Evolutionary conservation across 2,329 filamentous ascomycete genomes (phyloP).

Genomic region (Colletotrichum siamense): DNA sequence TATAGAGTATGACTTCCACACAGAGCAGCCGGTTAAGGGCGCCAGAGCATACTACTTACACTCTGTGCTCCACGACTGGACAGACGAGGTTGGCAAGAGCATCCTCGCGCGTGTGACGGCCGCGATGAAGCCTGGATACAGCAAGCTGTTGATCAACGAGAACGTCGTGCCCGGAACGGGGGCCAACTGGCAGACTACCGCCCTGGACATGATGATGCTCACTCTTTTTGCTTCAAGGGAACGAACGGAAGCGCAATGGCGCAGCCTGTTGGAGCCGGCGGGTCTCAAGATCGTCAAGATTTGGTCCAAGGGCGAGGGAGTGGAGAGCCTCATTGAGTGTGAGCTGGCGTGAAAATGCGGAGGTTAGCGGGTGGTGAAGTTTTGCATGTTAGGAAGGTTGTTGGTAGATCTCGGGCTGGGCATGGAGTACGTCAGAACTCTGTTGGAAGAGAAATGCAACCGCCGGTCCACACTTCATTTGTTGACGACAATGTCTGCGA

Average conservation of each 20-base stretch:
- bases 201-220: slow-evolving; percentile 25
- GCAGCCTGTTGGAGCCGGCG: not conserved
- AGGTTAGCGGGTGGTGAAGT: not conserved
- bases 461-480: not conserved
- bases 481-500: not conserved
- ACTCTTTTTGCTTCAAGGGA: slow-evolving; percentile 22
- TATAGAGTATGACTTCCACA: slow-evolving; percentile 32
- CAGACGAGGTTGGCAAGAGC: slow-evolving; percentile 13
- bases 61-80: slow-evolving; percentile 24
- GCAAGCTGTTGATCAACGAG: slow-evolving; percentile 23
- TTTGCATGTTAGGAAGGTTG: not conserved
- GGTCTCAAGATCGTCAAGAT: slow-evolving; percentile 3
- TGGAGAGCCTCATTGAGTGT: slow-evolving; percentile 2
- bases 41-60: slow-evolving; percentile 22
- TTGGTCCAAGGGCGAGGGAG: not conserved
- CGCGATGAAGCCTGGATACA: slow-evolving; percentile 22
- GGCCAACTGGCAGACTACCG: slow-evolving; percentile 7
- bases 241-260: slow-evolving; percentile 24
- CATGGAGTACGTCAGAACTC: not conserved
- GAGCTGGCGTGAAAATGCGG: not conserved
- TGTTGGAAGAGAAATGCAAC: not conserved
- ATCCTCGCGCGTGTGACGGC: slow-evolving; percentile 18
- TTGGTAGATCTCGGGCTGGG: not conserved
- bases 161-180: slow-evolving; percentile 17
- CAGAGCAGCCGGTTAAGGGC: slow-evolving; percentile 1